A percentile compares a stretch with the other conserved stretches of the same genome.
Conservation (phyloP, 768 basidiomycete species). For the Lactifluus pinguis region DNA sequence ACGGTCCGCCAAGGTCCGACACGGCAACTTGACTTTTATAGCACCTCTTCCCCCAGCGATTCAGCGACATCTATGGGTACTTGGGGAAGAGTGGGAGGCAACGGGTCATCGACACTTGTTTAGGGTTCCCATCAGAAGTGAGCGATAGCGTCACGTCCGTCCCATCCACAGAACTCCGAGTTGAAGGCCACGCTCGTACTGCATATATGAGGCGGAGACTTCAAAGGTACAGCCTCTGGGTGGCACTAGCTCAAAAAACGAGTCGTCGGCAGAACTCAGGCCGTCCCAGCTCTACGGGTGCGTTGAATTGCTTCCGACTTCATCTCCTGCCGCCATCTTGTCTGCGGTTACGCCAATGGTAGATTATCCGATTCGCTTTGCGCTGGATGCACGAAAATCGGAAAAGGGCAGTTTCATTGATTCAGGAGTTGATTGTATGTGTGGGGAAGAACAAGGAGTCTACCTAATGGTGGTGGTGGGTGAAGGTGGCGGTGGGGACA, state of each 20-base stretch:
- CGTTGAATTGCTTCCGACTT: too few relatives aligned
- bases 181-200: slow-evolving; percentile 13
- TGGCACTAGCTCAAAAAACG: not conserved
- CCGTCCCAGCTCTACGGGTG: too few relatives aligned
- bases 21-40: not conserved
- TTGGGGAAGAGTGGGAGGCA: slow-evolving; percentile 17
- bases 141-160: slow-evolving; percentile 20
- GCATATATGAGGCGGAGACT: not conserved
- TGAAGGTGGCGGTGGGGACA: not conserved
- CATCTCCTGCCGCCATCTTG: too few relatives aligned
- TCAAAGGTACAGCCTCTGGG: slow-evolving; percentile 1
- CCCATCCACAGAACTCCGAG: slow-evolving; percentile 12
- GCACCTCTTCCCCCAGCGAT: not conserved
- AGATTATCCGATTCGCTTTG: too few relatives aligned
- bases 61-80: not conserved
- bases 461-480: not conserved
- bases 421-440: slow-evolving; percentile 21
- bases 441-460: slow-evolving; percentile 18
- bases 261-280: too few relatives aligned
- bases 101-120: slow-evolving; percentile 12
- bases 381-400: slow-evolving; percentile 41
- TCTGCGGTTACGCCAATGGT: too few relatives aligned
- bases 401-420: slow-evolving; percentile 36
- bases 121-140: slow-evolving; percentile 15
- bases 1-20: too few relatives aligned